These are phyloP conservation scores for Podosphaera fusca DNA, from an alignment of 2,329 filamentous ascomycete species.

Conservation along the genomic window DNA sequence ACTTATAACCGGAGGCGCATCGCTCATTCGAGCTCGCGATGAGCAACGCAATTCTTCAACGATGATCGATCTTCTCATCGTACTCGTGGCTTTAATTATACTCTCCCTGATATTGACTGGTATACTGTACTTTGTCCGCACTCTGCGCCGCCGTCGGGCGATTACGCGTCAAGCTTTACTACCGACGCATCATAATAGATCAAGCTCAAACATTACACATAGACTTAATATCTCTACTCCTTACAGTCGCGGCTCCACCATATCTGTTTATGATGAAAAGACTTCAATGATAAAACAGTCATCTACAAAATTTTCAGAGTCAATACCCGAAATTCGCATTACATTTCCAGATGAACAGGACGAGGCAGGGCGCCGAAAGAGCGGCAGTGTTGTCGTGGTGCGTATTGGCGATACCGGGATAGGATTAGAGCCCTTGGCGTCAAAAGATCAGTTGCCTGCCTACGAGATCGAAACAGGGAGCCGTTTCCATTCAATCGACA, in stretches of 20 bases:
- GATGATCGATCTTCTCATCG: slow-evolving; percentile 57
- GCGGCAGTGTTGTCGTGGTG: slow-evolving; percentile 76
- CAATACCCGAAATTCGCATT: slow-evolving; percentile 87
- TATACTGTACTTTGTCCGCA: slow-evolving; percentile 49
- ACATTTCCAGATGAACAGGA: slow-evolving; percentile 95
- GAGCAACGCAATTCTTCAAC: slow-evolving; percentile 23
- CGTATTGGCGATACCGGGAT: slow-evolving; percentile 71
- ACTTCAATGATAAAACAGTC: slow-evolving; percentile 52
- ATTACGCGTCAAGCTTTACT: slow-evolving; percentile 27
- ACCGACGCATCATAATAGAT: slow-evolving; percentile 40
- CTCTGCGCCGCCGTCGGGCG: slow-evolving; percentile 28
- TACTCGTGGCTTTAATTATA: slow-evolving; percentile 56
- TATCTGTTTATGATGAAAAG: slow-evolving; percentile 62
- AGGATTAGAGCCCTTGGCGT: slow-evolving; percentile 63
- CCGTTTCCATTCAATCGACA: slow-evolving; percentile 81
- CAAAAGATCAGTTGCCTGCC: slow-evolving; percentile 58
- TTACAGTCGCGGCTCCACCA: slow-evolving; percentile 35
- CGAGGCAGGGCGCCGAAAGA: slow-evolving; percentile 56
- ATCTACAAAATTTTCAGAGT: slow-evolving; percentile 48
- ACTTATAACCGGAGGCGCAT: slow-evolving; percentile 17
- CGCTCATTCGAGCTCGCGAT: slow-evolving; percentile 26
- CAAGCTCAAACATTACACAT: slow-evolving; percentile 23
- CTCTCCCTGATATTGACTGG: slow-evolving; percentile 44
- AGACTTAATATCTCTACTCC: slow-evolving; percentile 30
- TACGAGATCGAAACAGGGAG: slow-evolving; percentile 63